Conservation (phyloP, 768 basidiomycete genomes). For the Dentipellis sp. region DNA sequence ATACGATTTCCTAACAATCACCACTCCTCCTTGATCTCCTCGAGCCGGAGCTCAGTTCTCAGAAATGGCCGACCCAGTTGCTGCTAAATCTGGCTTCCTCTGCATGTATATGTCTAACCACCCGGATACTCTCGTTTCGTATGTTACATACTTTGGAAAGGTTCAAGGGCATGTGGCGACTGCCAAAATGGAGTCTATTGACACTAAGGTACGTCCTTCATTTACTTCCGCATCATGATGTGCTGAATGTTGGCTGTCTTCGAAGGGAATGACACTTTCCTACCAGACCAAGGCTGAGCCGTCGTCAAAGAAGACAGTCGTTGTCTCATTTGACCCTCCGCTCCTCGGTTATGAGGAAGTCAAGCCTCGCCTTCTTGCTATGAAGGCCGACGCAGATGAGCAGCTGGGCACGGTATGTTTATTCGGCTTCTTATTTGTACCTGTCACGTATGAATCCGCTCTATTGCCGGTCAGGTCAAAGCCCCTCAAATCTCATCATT, state of each 20-base stretch:
- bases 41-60: no score
- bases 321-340: conserved; percentile 60
- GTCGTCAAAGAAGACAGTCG: conserved; percentile 34
- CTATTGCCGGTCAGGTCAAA: conserved; percentile 9
- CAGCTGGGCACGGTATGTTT: conserved; percentile 64
- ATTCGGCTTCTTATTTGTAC: background rate
- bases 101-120: conserved; percentile 82
- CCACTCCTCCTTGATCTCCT: no score
- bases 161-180: conserved; percentile 42
- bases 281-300: conserved; percentile 45
- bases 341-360: conserved; percentile 72
- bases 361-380: conserved; percentile 66
- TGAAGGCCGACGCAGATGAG: conserved; percentile 78
- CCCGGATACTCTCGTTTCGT: conserved; percentile 78
- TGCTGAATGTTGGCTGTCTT: background rate
- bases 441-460: background rate
- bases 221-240: background rate
- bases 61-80: conserved; percentile 61
- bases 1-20: no score
- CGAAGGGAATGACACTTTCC: conserved; percentile 59
- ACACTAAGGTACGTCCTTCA: conserved; percentile 41
- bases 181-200: conserved; percentile 67
- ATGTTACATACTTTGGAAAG: conserved; percentile 70
- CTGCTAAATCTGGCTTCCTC: conserved; percentile 66
- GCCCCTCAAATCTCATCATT: conserved; percentile 55